phyloP scores from a whole-genome alignment of 495 filamentous ascomycete genomes.

The Tricharina praecox region DNA sequence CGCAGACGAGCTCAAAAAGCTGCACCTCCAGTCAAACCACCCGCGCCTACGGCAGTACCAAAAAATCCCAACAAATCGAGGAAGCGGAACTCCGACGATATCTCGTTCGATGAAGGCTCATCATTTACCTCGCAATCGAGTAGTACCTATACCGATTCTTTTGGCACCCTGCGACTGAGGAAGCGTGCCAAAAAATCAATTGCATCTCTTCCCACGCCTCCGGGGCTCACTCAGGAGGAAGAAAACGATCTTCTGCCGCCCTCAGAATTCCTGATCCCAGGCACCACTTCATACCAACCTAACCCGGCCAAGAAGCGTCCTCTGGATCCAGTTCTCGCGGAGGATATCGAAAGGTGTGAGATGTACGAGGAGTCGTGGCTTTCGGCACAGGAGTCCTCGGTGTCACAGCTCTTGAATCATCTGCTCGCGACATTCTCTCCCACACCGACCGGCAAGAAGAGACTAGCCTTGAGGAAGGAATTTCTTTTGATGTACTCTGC shows the following conservation, averaged over 20 bases:
- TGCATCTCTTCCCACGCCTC: conserved; percentile 18
- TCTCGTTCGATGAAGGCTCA: conserved; percentile 1
- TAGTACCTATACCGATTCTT: background rate
- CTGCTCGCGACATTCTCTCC: conserved; percentile 29
- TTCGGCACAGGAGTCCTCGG: conserved; percentile 42
- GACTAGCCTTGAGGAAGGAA: conserved; percentile 28
- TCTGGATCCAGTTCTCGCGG: conserved; percentile 38
- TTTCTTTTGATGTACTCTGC: conserved; percentile 42
- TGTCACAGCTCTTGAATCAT: conserved; percentile 44
- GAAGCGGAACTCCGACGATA: background rate
- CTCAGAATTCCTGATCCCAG: conserved; percentile 9
- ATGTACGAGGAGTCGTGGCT: conserved; percentile 55
- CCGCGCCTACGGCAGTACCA: background rate
- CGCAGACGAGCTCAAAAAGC: background rate
- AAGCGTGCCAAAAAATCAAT: conserved; percentile 19
- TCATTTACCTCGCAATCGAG: conserved; percentile 1
- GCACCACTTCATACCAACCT: background rate
- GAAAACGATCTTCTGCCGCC: conserved; percentile 17
- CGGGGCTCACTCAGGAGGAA: conserved; percentile 19
- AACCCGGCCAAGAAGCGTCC: conserved; percentile 6
- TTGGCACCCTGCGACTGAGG: conserved; percentile 16
- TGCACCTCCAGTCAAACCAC: background rate
- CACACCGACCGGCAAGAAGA: conserved; percentile 20
- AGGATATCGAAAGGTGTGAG: conserved; percentile 38
- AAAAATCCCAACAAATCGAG: background rate